A percentile compares a stretch with the other conserved stretches of the same genome.
Evolutionary conservation across 352 stramenopile species (phyloP).

Genomic region (Globisporangium lucens): DNA sequence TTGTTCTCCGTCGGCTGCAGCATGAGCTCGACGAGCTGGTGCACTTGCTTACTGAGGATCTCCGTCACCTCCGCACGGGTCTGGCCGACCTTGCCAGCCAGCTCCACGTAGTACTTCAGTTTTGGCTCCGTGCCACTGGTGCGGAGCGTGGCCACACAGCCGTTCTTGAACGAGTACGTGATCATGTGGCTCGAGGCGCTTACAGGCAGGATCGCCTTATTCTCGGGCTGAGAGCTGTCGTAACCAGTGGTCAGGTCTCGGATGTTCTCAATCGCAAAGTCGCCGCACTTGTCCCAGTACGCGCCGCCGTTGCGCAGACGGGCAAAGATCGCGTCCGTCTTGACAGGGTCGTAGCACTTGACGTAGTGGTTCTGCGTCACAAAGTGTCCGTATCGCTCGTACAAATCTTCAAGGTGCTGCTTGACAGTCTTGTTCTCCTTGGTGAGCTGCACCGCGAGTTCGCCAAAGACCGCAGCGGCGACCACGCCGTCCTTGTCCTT

Average conservation of each 20-base stretch:
- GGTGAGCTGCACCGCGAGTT: constrained; percentile 85
- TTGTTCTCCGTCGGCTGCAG: constrained; percentile 77
- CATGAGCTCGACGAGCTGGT: constrained; percentile 79
- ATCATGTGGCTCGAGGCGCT: constrained; percentile 95
- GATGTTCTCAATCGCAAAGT: constrained; percentile 75
- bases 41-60: constrained; percentile 60
- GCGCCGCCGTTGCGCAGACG: constrained; percentile 88
- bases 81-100: constrained; percentile 65
- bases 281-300: constrained; percentile 82
- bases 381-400: constrained; percentile 96
- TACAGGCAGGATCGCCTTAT: constrained; percentile 89
- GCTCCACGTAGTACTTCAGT: constrained; percentile 99
- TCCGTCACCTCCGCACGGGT: constrained; percentile 53
- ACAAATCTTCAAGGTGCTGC: constrained; percentile 84
- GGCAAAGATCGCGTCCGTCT: constrained; percentile 89
- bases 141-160: constrained; percentile 94
- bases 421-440: constrained; percentile 58
- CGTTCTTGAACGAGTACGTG: constrained; percentile 95
- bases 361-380: constrained; percentile 98
- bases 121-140: constrained; percentile 99
- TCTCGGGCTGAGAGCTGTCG: constrained; percentile 84
- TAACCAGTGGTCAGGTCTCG: constrained; percentile 89
- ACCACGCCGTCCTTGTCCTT: constrained; percentile 98
- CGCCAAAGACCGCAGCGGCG: constrained; percentile 87
- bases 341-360: constrained; percentile 90